Evolutionary conservation across 2,329 filamentous ascomycete species (phyloP).

Genomic region (Fusarium foetens): DNA sequence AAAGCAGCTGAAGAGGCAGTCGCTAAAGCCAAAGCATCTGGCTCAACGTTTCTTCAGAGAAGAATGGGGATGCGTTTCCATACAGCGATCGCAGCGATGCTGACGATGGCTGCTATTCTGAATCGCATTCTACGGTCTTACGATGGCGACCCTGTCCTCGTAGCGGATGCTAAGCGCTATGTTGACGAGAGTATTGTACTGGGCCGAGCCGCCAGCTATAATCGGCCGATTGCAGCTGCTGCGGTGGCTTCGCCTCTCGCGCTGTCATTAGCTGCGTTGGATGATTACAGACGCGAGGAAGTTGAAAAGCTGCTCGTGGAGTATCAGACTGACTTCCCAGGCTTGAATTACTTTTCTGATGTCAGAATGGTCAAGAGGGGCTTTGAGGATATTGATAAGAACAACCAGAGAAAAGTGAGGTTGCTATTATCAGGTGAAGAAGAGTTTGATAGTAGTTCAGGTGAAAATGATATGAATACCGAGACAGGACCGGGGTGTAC

Average conservation of each 20-base stretch:
- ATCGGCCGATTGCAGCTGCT: slow-evolving; percentile 10
- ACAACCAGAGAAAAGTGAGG: rapidly evolving
- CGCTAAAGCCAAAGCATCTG: neutral
- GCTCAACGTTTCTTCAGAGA: neutral
- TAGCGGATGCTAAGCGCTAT: neutral
- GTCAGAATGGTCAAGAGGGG: neutral
- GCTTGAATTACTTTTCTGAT: neutral
- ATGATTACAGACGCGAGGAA: neutral
- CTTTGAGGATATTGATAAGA: neutral
- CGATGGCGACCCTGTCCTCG: neutral
- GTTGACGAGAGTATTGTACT: neutral
- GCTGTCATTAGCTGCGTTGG: neutral
- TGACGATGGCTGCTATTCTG: neutral
- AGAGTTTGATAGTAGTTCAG: rapidly evolving
- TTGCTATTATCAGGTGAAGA: rapidly evolving
- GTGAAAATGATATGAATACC: rapidly evolving
- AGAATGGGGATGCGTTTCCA: slow-evolving; percentile 5
- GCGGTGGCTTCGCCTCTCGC: neutral
- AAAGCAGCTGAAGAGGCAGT: neutral
- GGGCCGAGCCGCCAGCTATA: neutral
- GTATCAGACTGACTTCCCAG: slow-evolving; percentile 8
- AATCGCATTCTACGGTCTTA: slow-evolving; percentile 6
- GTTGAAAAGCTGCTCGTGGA: neutral
- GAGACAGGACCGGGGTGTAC: neutral
- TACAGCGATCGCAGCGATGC: neutral